phyloP scores from a whole-genome alignment of 345 rosid genomes.

The Arabis hirsuta region DNA sequence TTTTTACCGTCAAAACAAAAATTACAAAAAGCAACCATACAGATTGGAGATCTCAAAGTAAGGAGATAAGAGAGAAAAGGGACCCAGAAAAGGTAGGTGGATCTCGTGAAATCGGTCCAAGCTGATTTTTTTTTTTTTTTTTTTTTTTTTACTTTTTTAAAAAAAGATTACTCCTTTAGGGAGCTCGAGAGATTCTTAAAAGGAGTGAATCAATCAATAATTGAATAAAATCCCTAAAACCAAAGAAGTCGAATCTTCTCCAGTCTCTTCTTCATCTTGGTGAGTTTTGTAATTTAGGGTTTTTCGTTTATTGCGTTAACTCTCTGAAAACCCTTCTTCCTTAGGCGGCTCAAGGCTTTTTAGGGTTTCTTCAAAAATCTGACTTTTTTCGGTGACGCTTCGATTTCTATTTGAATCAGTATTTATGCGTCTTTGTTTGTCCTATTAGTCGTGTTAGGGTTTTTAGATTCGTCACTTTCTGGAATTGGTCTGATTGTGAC shows the following conservation, averaged over 20 bases:
- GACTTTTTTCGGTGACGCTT: neutral
- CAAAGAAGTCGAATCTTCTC: neutral
- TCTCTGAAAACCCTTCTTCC: neutral
- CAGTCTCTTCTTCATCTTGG: constrained; percentile 26
- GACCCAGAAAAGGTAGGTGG: constrained; percentile 20
- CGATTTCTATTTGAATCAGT: neutral
- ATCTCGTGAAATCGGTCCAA: constrained; percentile 26
- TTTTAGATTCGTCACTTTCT: neutral
- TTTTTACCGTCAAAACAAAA: constrained; percentile 4
- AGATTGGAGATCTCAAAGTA: constrained; percentile 1
- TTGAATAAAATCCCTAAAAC: neutral
- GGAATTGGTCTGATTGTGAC: constrained; percentile 25
- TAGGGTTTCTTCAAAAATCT: constrained; percentile 13
- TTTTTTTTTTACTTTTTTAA: neutral
- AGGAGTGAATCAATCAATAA: neutral
- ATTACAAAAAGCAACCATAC: neutral
- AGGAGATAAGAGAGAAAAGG: constrained; percentile 7
- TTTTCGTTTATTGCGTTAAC: neutral
- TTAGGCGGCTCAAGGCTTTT: neutral
- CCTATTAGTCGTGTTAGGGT: constrained; percentile 1
- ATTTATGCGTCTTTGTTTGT: no score
- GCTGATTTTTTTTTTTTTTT: neutral
- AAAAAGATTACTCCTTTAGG: neutral
- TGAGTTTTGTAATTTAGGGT: constrained; percentile 14
- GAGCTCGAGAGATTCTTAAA: constrained; percentile 6